phyloP scores from a whole-genome alignment of 2,329 filamentous ascomycete species.

The Emergomyces orientalis region DNA sequence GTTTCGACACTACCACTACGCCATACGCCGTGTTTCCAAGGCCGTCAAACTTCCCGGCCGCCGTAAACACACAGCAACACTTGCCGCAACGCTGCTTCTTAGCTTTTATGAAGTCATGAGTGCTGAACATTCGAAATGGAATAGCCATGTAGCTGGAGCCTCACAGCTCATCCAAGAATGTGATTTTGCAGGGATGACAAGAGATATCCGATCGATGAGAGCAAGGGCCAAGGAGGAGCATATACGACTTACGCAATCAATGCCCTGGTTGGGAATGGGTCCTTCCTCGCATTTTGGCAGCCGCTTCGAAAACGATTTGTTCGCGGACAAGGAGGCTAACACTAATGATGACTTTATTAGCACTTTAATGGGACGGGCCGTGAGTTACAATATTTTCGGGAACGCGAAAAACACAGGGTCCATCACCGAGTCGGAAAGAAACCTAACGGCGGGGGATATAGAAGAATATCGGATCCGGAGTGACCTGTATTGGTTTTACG shows the following conservation, averaged over 20 bases:
- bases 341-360: slow-evolving; percentile 51
- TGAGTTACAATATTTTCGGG: slow-evolving; percentile 52
- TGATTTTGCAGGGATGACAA: slow-evolving; percentile 64
- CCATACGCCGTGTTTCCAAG: slow-evolving; percentile 66
- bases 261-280: slow-evolving; percentile 16
- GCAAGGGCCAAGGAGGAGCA: slow-evolving; percentile 33
- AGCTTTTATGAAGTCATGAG: slow-evolving; percentile 92
- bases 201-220: slow-evolving; percentile 58
- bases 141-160: slow-evolving; percentile 78
- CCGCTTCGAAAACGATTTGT: slow-evolving; percentile 34
- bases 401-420: slow-evolving; percentile 33
- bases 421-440: slow-evolving; percentile 21
- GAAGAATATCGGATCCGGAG: slow-evolving; percentile 70
- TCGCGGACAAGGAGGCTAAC: slow-evolving; percentile 37
- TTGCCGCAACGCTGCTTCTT: slow-evolving; percentile 79
- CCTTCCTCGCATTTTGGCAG: slow-evolving; percentile 26
- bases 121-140: slow-evolving; percentile 93
- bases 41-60: slow-evolving; percentile 61
- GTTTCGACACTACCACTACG: slow-evolving; percentile 83
- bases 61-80: slow-evolving; percentile 65
- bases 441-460: slow-evolving; percentile 51
- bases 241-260: slow-evolving; percentile 20
- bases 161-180: slow-evolving; percentile 75
- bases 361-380: slow-evolving; percentile 46
- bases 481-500: slow-evolving; percentile 93